These are phyloP conservation scores for Capniomyces stellatus DNA, from an alignment of 371 early-diverging fungal species.

Conservation along the genomic window DNA sequence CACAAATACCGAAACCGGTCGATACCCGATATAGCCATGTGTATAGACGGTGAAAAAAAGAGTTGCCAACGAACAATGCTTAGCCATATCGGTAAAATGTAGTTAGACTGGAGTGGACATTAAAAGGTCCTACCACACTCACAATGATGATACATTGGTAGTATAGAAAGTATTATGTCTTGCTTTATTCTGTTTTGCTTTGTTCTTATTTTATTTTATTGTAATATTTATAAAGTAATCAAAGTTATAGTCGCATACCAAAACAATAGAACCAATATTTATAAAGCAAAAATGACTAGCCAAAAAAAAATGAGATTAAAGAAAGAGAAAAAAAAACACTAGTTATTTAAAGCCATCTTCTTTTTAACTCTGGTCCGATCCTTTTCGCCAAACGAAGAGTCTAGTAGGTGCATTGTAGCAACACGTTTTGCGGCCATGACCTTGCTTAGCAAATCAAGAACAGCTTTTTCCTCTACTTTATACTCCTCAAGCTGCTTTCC, in stretches of 20 bases:
- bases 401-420: slow-evolving; percentile 67
- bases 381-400: slow-evolving; percentile 49
- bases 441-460: slow-evolving; percentile 57
- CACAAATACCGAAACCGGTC: neutral
- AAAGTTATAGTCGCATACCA: neutral
- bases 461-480: slow-evolving; percentile 53
- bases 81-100: no score
- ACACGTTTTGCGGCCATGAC: slow-evolving; percentile 77
- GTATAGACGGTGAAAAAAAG: no score
- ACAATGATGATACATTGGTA: neutral
- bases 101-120: no score
- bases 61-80: no score
- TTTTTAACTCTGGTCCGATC: slow-evolving; percentile 28
- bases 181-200: neutral
- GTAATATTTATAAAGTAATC: neutral
- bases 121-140: no score
- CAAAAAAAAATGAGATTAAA: no score
- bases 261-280: no score
- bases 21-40: no score
- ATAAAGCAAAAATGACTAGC: neutral
- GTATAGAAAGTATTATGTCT: neutral
- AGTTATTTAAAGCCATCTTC: no score
- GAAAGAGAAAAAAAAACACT: neutral
- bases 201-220: slow-evolving; percentile 1
- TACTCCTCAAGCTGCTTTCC: slow-evolving; percentile 64